Evolutionary conservation across 176 grass and related monocot species (phyloP).

Genomic region (Oryza brachyantha): DNA sequence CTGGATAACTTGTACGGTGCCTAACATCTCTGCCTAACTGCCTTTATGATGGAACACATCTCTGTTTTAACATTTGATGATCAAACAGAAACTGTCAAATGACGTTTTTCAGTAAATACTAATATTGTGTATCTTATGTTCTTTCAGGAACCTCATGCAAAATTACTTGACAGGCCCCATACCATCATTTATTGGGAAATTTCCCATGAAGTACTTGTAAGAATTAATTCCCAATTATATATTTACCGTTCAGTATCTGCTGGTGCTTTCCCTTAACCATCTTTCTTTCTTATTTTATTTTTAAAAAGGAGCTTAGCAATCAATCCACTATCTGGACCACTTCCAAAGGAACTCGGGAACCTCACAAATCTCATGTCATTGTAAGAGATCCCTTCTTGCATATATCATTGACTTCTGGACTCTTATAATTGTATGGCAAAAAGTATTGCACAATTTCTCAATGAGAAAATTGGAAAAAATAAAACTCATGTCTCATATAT

Average conservation of each 20-base stretch:
- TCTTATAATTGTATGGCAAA: not conserved
- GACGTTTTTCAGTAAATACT: too few species aligned
- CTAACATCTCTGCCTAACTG: too few species aligned
- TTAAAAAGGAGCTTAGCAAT: not conserved
- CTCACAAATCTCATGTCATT: not conserved
- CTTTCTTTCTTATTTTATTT: not conserved
- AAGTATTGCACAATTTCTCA: not conserved
- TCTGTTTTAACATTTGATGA: too few species aligned
- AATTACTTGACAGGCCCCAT: constrained; percentile 56
- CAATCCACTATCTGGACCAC: not conserved
- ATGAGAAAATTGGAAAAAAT: too few species aligned
- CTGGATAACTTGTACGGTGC: constrained; percentile 40
- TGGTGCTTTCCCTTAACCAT: not conserved
- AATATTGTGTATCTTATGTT: not conserved
- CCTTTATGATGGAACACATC: too few species aligned
- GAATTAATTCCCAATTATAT: not conserved
- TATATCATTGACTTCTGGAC: not conserved
- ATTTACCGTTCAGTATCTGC: not conserved
- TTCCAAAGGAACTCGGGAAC: not conserved
- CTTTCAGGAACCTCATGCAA: constrained; percentile 47
- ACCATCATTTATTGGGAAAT: constrained; percentile 61
- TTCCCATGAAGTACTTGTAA: constrained; percentile 58
- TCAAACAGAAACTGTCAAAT: too few species aligned
- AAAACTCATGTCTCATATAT: too few species aligned
- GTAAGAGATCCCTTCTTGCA: not conserved